Evolutionary conservation across 352 stramenopile genomes (phyloP), one percentile per base, ranked within the genome.

Genomic region (Pythium monospermum): DNA sequence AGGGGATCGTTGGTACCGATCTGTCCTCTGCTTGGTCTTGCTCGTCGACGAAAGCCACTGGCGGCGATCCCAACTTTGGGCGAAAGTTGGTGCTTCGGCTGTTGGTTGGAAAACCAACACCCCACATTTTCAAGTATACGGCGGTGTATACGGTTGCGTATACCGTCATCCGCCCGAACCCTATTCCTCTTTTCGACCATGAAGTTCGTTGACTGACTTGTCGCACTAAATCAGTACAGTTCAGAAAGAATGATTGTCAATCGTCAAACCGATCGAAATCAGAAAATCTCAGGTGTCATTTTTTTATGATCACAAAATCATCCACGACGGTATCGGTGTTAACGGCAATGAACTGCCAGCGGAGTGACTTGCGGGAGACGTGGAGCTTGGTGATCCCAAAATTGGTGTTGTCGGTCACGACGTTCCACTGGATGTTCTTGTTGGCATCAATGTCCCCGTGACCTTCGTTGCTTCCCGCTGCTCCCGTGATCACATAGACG

Each of bases 401-500:
- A 43, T 58, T 36, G 7, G 28, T 21, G 35, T 57, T 58, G 35
- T 58, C 49, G 18, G 36, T 60, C 18, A 57, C 15, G 3, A 38
- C 51, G 46, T 60, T 63, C 55, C 55, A 63, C 5, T 26, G 4
- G 32, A 50, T 50, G 26, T 23, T 39, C 16, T 53, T 31, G 19
- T 31, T 43, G 11, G 33, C 30, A 38, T 56, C 46, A 40, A 43
- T 48, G 6, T 51, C 32, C 13, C 47, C 37, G 47, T 57, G 47
- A 27, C 47, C 47, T 56, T 61, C 54, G 51, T 48, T 55, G 31
- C n/a, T 50, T n/a, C n/a, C n/a, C n/a, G n/a, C n/a, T n/a, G n/a
- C n/a, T n/a, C n/a, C n/a, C 0, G 67, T 80, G 22, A 90, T 46
- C 19, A 92, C 63, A 48, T 95, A 75, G 41, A 88, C 78, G 1